Evolutionary conservation across 805 yeast genomes (phyloP), one percentile per base, ranked within the genome.

Genomic region (Jamesozyma spencerorum): DNA sequence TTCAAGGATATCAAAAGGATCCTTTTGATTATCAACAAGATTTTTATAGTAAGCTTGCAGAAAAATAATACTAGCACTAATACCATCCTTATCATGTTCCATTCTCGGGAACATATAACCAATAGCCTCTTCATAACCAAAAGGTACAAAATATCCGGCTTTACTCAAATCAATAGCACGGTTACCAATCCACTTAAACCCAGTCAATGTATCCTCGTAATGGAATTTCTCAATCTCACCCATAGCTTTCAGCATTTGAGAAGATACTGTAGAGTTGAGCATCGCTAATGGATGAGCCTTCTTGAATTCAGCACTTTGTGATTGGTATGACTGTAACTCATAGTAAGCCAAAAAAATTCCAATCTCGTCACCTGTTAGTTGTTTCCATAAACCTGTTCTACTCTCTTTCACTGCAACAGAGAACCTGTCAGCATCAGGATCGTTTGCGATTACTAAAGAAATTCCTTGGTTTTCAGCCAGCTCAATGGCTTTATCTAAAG

Each of bases 111-210:
- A 85, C 97, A 90, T 85, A 64, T 77, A 90, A 1, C 98, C 98
- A 48, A 90, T 82, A 2, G 97, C 97, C 57, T 90, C 98, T 61
- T 90, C 98, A 57, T 73, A 90, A 0, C 85, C 97, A 65, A 90
- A 87, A 0, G 95, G 94, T 1, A 88, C 95, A 3, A 39, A 47
- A 51, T 55, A 76, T 0, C 94, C 95, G 34, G 72, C 57, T 0
- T 55, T 46, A 47, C 82, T 86, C 37, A 85, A 65, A 6, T 79
- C 83, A 28, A 81, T 75, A 2, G 95, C 92, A 47, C 77, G 74
- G 56, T 90, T 90, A 3, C 97, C 98, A 29, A 90, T 81, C 98
- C 98, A 90, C 63, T 90, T 90, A 68, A 90, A 90, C 1, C 98
- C 98, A 1, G 97, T 90, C 42, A 90, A 69, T 0, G 97, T 90